A percentile compares a stretch with the other conserved stretches of the same genome.
Conservation (phyloP, 2,329 filamentous ascomycete species). For the Stagonosporopsis vannaccii region DNA sequence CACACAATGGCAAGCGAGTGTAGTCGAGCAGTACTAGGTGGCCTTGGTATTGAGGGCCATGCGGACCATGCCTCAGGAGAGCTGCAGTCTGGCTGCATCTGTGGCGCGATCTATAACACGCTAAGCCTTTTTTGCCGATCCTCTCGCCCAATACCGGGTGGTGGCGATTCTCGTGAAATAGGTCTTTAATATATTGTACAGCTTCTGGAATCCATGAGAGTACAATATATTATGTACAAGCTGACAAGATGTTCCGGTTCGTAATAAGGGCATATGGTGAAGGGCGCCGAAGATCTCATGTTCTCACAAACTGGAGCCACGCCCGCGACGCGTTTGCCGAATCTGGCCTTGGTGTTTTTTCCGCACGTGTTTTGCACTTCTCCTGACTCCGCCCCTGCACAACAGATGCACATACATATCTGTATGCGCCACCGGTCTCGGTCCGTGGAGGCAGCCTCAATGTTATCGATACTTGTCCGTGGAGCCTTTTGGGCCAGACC, state of each 20-base stretch:
- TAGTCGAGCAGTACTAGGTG: neutral
- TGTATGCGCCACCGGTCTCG: neutral
- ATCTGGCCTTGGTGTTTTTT: neutral
- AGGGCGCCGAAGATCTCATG: neutral
- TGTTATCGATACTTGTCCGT: neutral
- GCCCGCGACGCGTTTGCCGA: neutral
- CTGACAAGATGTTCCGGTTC: no score
- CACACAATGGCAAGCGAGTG: neutral
- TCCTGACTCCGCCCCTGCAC: neutral
- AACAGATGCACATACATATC: neutral
- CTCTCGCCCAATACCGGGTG: neutral
- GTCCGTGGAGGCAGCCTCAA: neutral
- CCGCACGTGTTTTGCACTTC: neutral
- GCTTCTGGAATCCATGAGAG: neutral
- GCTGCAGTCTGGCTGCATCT: conserved; percentile 4
- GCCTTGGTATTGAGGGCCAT: conserved; percentile 8
- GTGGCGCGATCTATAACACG: conserved; percentile 5
- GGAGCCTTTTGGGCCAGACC: neutral
- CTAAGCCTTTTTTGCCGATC: neutral
- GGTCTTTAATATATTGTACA: neutral
- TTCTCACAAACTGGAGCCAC: neutral
- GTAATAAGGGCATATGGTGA: neutral
- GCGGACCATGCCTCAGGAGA: neutral
- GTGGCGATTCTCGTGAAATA: neutral
- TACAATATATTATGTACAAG: neutral